These are phyloP conservation scores for Botrytis tulipae DNA, from an alignment of 2,329 filamentous ascomycete genomes.

Conservation along the genomic window DNA sequence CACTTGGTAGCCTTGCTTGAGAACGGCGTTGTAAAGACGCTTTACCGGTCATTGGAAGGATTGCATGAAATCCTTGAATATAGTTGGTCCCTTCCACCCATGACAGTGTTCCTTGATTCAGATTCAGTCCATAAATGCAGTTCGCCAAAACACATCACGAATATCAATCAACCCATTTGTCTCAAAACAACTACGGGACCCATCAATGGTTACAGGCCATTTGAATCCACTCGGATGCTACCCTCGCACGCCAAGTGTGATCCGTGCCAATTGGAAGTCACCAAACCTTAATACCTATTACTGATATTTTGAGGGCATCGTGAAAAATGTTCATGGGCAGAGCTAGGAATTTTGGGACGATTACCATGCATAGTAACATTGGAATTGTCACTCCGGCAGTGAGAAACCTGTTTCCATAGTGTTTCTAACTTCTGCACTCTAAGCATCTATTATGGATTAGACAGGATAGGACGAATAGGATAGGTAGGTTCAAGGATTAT, in stretches of 20 bases:
- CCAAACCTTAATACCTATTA: background rate
- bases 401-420: background rate
- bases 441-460: background rate
- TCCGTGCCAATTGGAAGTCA: slow-evolving; percentile 9
- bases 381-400: background rate
- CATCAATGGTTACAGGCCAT: slow-evolving; percentile 5
- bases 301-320: background rate
- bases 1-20: slow-evolving; percentile 20
- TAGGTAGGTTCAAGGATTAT: background rate
- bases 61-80: background rate
- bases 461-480: background rate
- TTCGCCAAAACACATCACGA: slow-evolving; percentile 4
- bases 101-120: slow-evolving; percentile 5
- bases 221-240: background rate
- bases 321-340: background rate
- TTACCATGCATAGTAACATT: background rate
- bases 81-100: slow-evolving; percentile 14
- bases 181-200: slow-evolving; percentile 4
- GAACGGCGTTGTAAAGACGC: slow-evolving; percentile 14
- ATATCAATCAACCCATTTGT: slow-evolving; percentile 11
- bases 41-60: slow-evolving; percentile 13
- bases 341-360: slow-evolving; percentile 3
- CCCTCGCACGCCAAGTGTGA: background rate
- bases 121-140: slow-evolving; percentile 2
- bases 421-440: background rate